phyloP scores from a whole-genome alignment of 148 eudicot genomes.

The Silene latifolia region DNA sequence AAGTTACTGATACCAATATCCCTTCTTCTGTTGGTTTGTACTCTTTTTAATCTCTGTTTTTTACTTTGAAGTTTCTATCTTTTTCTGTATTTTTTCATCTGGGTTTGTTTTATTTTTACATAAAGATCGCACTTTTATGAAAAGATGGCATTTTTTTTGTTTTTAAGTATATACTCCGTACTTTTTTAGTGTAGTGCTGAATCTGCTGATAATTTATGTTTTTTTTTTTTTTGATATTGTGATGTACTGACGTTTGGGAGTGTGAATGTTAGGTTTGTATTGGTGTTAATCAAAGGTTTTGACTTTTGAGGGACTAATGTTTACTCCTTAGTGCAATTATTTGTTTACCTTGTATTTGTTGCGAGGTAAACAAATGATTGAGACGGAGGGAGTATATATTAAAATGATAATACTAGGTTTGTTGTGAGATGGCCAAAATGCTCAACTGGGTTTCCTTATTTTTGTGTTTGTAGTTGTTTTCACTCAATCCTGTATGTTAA shows the following conservation, averaged over 20 bases:
- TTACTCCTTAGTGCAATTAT: background rate
- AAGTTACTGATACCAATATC: constrained; percentile 58
- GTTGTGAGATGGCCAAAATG: background rate
- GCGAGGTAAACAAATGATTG: too few relatives aligned
- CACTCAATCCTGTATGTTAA: background rate
- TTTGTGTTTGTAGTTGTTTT: background rate
- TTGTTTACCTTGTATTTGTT: too few relatives aligned
- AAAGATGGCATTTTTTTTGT: background rate
- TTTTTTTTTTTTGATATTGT: constrained; percentile 8
- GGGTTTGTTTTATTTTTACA: background rate
- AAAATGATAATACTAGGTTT: background rate
- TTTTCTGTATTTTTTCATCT: constrained; percentile 5
- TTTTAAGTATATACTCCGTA: background rate
- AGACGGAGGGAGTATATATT: too few relatives aligned
- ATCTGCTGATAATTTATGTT: background rate
- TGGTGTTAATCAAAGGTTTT: background rate
- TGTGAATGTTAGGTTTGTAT: background rate
- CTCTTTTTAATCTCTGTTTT: constrained; percentile 9
- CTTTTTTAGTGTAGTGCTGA: background rate
- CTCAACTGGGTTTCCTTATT: background rate
- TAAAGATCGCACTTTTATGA: background rate
- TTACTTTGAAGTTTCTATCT: background rate
- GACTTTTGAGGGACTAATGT: background rate
- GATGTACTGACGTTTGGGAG: background rate
- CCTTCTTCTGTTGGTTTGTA: constrained; percentile 69